Evolutionary conservation across 805 yeast genomes (phyloP).

Genomic region (Groenewaldozyma salmanticensis): DNA sequence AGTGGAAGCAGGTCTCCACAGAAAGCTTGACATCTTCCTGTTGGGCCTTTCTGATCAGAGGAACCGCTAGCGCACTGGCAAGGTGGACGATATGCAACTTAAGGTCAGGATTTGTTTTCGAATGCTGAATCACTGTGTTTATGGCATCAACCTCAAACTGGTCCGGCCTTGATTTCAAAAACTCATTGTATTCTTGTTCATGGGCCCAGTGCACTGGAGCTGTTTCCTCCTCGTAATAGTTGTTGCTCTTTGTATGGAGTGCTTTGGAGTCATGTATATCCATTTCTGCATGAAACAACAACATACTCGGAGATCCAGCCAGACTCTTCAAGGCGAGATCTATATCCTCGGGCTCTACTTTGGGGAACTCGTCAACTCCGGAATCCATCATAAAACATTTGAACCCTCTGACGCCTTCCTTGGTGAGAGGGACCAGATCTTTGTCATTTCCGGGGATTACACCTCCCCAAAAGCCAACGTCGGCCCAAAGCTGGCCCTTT

Average conservation of each 20-base stretch:
- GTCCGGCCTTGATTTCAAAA: constrained; percentile 82
- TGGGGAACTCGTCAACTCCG: constrained; percentile 96
- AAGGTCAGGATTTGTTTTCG: constrained; percentile 31
- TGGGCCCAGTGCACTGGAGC: no score
- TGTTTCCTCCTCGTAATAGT: not conserved
- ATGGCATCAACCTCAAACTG: constrained; percentile 80
- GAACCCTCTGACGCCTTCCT: constrained; percentile 88
- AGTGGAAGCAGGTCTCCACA: constrained; percentile 94
- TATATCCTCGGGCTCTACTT: constrained; percentile 57
- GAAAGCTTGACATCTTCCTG: constrained; percentile 36
- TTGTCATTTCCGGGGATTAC: constrained; percentile 67
- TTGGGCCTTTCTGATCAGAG: constrained; percentile 60
- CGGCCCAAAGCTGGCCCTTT: constrained; percentile 76
- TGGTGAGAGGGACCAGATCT: constrained; percentile 63
- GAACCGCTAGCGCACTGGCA: constrained; percentile 77
- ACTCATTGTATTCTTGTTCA: constrained; percentile 57
- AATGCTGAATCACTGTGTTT: constrained; percentile 54
- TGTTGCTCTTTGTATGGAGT: constrained; percentile 1
- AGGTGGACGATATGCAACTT: constrained; percentile 80
- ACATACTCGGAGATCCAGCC: constrained; percentile 52
- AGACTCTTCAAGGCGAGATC: constrained; percentile 55
- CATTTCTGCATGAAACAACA: constrained; percentile 94
- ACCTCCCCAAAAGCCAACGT: constrained; percentile 96
- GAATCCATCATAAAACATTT: constrained; percentile 88
- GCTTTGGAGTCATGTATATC: constrained; percentile 25